phyloP scores from a whole-genome alignment of 495 filamentous ascomycete genomes.

The Penicillium coprophilum region DNA sequence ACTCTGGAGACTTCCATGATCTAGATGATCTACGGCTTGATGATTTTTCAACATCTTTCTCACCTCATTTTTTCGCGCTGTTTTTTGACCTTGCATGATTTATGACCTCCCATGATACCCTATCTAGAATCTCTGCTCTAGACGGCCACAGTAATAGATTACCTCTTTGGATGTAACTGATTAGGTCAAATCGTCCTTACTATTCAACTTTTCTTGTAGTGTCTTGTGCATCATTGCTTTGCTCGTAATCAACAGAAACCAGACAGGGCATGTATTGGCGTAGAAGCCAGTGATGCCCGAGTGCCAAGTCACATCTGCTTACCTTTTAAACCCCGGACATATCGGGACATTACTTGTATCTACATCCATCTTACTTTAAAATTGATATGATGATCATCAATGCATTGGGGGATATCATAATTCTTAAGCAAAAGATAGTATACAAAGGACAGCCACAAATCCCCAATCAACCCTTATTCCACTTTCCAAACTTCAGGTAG shows the following conservation, averaged over 20 bases:
- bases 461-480: slow-evolving; percentile 53
- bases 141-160: slow-evolving; percentile 11
- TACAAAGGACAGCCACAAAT: slow-evolving; percentile 17
- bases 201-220: background rate
- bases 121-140: slow-evolving; percentile 20
- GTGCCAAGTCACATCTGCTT: background rate
- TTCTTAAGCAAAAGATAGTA: slow-evolving; percentile 20
- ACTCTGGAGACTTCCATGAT: slow-evolving; percentile 29
- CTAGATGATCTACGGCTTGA: slow-evolving; percentile 5
- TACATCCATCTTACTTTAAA: background rate
- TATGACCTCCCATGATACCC: slow-evolving; percentile 38
- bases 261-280: background rate
- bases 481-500: slow-evolving; percentile 68
- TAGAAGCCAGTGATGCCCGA: background rate
- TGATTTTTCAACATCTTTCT: background rate
- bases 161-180: slow-evolving; percentile 6
- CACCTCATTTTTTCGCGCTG: background rate
- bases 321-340: background rate
- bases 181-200: background rate
- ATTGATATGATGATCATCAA: slow-evolving; percentile 17
- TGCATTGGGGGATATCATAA: slow-evolving; percentile 37
- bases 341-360: background rate
- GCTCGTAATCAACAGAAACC: background rate
- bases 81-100: slow-evolving; percentile 18
- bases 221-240: background rate